Evolutionary conservation across 306 rosid genomes (phyloP), one percentile per base, ranked within the genome.

Genomic region (Parietaria judaica): DNA sequence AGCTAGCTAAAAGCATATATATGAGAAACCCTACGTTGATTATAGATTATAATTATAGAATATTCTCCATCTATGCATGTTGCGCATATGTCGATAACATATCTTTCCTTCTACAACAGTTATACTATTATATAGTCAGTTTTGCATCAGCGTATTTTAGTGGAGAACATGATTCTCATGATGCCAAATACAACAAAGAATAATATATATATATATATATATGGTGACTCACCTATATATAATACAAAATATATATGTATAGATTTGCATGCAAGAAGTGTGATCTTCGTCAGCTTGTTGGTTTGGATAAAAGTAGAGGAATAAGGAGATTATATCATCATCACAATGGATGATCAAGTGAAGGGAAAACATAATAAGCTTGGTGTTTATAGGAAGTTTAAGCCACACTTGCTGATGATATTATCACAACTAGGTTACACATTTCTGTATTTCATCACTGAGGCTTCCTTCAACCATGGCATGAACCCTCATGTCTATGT

Each of bases 391-490:
- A 73, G 17, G 53, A 83, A 73, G 66, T 83, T 81, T 64, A 85
- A 83, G 70, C 87, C 97, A 53, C 97, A 91, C 67, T 3, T 88
- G 16, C 66, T 85, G 35, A 85, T 91, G 95, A 15, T 78, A 10
- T 54, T 72, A 8, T 17, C 64, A 12, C 96, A 88, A 50, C 4
- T 80, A 0, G 83, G 81, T 17, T 88, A 88, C 34, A 82, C 92
- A 5, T 43, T 85, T 49, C 58, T 85, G 14, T 83, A 80, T 73
- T 78, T 85, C 12, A 71, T 91, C 54, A 73, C 83, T 3, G 88
- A 91, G 64, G 85, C 96, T 59, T 88, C 96, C 36, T 83, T 91
- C 83, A 85, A 85, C 39, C 96, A 80, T 78, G 98, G 98, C 11
- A 80, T 88, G 96, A 91, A 86, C 63, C 95, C 96, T 75, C 79